phyloP scores from a whole-genome alignment of 495 filamentous ascomycete species.

The Eremomyces bilateralis region DNA sequence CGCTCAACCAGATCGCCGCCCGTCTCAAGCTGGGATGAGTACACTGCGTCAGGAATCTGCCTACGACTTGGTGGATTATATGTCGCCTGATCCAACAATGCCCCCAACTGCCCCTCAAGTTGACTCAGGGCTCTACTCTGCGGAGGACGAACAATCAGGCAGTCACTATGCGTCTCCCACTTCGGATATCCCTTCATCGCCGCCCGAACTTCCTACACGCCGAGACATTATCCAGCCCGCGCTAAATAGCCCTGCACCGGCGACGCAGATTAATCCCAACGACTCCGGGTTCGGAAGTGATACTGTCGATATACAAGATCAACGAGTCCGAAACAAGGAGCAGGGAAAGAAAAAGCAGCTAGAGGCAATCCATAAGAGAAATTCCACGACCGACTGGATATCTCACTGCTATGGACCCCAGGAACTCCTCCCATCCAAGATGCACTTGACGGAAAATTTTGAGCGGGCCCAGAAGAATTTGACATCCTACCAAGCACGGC shows the following conservation, averaged over 20 bases:
- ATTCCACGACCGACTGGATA: not conserved
- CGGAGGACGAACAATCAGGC: slow-evolving; percentile 10
- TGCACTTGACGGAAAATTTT: not conserved
- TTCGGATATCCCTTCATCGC: slow-evolving; percentile 13
- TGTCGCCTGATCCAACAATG: slow-evolving; percentile 4
- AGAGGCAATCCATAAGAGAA: not conserved
- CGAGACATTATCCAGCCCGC: slow-evolving; percentile 7
- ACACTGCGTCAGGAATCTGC: slow-evolving; percentile 1
- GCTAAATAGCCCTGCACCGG: slow-evolving; percentile 10
- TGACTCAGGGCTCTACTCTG: slow-evolving; percentile 10
- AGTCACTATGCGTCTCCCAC: slow-evolving; percentile 10
- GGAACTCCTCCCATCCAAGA: not conserved
- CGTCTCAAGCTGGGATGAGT: slow-evolving; percentile 7
- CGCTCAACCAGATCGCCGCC: slow-evolving; percentile 5
- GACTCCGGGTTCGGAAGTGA: slow-evolving; percentile 14
- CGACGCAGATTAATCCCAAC: slow-evolving; percentile 4
- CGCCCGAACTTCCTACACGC: slow-evolving; percentile 7
- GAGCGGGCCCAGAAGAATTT: not conserved
- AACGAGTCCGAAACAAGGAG: not conserved
- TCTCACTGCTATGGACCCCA: not conserved
- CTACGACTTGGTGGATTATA: slow-evolving; percentile 2
- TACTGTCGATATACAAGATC: not conserved
- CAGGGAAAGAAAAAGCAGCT: not conserved
- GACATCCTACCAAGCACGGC: not conserved
- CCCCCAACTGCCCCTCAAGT: not conserved